These are phyloP conservation scores for Angomonas deanei DNA, from an alignment of 208 protist species.

Conservation along the genomic window DNA sequence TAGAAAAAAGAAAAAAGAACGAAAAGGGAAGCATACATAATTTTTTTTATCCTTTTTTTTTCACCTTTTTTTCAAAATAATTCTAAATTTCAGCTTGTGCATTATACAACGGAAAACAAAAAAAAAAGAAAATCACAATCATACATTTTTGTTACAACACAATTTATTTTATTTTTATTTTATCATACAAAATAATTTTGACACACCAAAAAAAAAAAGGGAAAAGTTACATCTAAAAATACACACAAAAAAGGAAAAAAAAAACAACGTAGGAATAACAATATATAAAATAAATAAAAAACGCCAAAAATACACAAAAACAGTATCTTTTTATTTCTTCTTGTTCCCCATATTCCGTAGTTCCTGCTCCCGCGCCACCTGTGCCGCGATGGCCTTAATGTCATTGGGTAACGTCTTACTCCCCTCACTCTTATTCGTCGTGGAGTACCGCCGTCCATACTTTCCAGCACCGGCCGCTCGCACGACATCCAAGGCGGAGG, in stretches of 20 bases:
- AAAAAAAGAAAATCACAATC: background rate
- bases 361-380: background rate
- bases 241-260: conserved; percentile 3
- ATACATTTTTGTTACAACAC: background rate
- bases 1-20: background rate
- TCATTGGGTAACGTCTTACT: background rate
- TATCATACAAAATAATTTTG: background rate
- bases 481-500: conserved; percentile 2
- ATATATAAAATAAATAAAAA: conserved; percentile 16
- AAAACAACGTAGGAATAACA: conserved; percentile 6
- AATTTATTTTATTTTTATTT: conserved; percentile 2
- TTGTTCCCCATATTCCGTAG: background rate
- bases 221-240: conserved; percentile 3
- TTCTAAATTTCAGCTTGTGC: background rate
- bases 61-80: background rate
- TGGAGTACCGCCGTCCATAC: conserved; percentile 1
- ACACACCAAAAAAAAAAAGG: conserved; percentile 9
- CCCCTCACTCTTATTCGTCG: background rate
- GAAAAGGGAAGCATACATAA: background rate
- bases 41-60: background rate
- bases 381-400: background rate
- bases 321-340: too few species aligned
- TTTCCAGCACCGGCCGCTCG: background rate
- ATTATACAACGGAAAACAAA: background rate
- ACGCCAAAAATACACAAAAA: conserved; percentile 5